Percentiles rank a stretch among this genome's conserved stretches.
These are phyloP conservation scores for Schoenoplectus triqueter DNA, from an alignment of 202 grass and related monocot genomes.

Conservation along the genomic window DNA sequence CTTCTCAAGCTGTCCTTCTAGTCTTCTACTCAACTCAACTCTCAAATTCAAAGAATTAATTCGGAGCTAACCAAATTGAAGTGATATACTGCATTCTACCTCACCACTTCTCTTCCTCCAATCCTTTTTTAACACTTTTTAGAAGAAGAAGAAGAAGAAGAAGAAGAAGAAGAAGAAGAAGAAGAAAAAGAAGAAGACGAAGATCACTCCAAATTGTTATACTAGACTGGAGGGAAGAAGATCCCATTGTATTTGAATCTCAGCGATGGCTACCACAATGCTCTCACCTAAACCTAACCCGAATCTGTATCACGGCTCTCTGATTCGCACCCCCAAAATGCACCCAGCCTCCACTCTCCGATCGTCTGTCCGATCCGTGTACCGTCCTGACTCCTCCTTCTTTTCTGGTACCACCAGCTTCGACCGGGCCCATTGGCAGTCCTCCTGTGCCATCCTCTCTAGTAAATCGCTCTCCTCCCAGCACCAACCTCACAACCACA, in stretches of 20 bases:
- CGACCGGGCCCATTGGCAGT: conserved; percentile 64
- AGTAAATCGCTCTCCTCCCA: conserved; percentile 30
- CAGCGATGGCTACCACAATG: conserved; percentile 24
- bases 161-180: too few species aligned
- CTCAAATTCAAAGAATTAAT: neutral
- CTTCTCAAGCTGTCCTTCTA: neutral
- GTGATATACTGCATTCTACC: neutral
- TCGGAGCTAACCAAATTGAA: neutral
- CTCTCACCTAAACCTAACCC: conserved; percentile 39
- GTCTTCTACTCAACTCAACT: too few species aligned
- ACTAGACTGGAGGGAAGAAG: neutral
- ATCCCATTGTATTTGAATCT: neutral
- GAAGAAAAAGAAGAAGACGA: too few species aligned
- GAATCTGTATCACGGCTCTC: conserved; percentile 32
- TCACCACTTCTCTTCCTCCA: neutral
- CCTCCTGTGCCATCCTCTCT: conserved; percentile 62
- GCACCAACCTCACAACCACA: conserved; percentile 25
- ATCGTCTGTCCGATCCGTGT: conserved; percentile 24
- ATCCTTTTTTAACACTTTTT: neutral
- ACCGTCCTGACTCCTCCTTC: conserved; percentile 1
- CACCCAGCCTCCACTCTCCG: conserved; percentile 12
- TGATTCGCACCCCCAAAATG: conserved; percentile 21
- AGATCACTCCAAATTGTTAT: neutral
- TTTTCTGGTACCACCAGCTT: conserved; percentile 18
- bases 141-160: neutral